Evolutionary conservation across 1,284 basidiomycete genomes (phyloP), one percentile per base, ranked within the genome.

Genomic region (Rhodotorula sp.): DNA sequence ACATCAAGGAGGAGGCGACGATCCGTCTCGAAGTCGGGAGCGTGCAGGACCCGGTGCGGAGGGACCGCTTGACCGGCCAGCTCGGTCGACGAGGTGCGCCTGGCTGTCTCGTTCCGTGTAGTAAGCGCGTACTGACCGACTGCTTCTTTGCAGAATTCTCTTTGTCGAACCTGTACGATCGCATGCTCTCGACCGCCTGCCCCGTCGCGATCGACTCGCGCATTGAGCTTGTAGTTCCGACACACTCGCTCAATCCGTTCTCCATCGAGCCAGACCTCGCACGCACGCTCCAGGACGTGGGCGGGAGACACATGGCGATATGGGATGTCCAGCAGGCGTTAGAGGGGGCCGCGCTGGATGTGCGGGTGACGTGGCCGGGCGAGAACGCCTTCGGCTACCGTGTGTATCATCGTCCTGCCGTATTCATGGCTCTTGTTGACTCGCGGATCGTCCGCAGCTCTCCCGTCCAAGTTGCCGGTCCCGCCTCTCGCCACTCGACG

Each of bases 1-100:
- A 61, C 19, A 62, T 82, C 3, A 49, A 79, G 75, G 56, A 88
- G 87, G 68, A 67, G 10, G 85, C 91, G 21, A 85, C 89, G 78
- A 83, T 97, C 65, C 85, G 85, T 70, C 81, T 98, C 59, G 87
- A 87, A n/a, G 89, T 92, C 78, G 92, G 93, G 77, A 87, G 89
- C 4, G 89, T 97, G 7, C 87, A 90, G 42, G 89, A 96, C 79
- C 90, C 94, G 17, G 84, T 93, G 23, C 86, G 91, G 61, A 79
- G 80, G 74, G 84, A 85, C 49, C 73, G 80, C 53, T 81, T 84
- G 44, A 67, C 54, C 8, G 78, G 78, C 19, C 74, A 74, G 49
- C 61, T 67, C 81, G 82, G 76, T 84, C 85, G 79, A 17, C 85
- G 87, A 85, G 88, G 92, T 89, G 72, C 74, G 83, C 49, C 10